Base-by-base conservation (phyloP, 441 rosid genomes). In the Metrosideros polymorpha region DNA sequence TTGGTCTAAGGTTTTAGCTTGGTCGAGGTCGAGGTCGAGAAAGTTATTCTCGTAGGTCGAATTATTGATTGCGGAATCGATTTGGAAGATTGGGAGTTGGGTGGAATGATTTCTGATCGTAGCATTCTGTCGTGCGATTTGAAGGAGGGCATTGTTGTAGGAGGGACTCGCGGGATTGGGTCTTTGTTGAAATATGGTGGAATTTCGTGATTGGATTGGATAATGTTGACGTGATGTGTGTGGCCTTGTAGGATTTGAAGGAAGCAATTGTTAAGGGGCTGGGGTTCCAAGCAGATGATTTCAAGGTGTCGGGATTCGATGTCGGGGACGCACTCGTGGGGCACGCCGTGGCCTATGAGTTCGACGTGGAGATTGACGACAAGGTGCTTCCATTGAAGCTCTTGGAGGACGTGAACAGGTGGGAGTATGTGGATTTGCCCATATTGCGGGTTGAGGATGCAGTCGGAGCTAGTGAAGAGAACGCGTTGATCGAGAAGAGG, bases 361-460 rank as follows among this genome's bases (percentile, higher is more conserved):
- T 96, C 63, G 95, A 96, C 82, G 84, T 96, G 2, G 95, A 96
- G 88, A 88, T 96, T 25, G 98, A 96, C 35, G 91, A 94, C 2
- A 92, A 91, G 84, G 95, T 94, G 24, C 79, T 93, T 47, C 99
- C 99, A 2, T 89, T 97, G 39, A 96, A 91, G 96, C 94, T 97
- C 71, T 91, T 95, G 89, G 98, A 97, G 90, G 99, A 97, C 71
- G 98, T 97, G 85, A 93, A 92, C 82, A 89, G 95, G 59, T 95
- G 99, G 99, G 99, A 95, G 27, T 94, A 89, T 13, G 95, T 97
- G 3, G 98, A 97, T 88, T 91, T 97, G 88, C 98, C 99, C 12
- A 91, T 97, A 83, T 96, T 97, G 84, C 90, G 92, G 55, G 87
- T 87, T 7, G 94, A 93, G 30, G 90, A 90, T 29, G 86, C 91